These are phyloP conservation scores for Tylopilus balloui DNA, from an alignment of 768 basidiomycete species.

Conservation along the genomic window DNA sequence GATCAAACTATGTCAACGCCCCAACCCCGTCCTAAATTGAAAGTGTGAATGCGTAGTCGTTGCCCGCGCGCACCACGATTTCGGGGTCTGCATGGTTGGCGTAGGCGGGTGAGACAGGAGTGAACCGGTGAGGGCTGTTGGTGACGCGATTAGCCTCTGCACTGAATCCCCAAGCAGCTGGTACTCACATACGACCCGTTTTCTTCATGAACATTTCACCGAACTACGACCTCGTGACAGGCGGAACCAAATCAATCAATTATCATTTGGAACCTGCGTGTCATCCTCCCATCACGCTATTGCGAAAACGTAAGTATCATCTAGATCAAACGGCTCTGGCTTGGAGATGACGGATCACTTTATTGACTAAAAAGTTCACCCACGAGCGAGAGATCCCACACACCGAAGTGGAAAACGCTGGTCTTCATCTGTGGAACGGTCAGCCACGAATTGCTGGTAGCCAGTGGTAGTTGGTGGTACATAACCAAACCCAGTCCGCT, in stretches of 20 bases:
- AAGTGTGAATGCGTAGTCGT: slow-evolving; percentile 42
- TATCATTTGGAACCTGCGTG: not conserved
- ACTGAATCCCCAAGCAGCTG: not conserved
- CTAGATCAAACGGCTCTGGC: not conserved
- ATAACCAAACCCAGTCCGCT: no score
- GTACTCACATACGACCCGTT: slow-evolving; percentile 50
- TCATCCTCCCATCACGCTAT: slow-evolving; percentile 1
- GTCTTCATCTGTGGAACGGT: no score
- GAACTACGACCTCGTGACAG: no score
- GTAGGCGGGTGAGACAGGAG: slow-evolving; percentile 44
- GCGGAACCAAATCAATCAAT: no score
- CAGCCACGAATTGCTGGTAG: no score
- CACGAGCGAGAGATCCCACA: not conserved
- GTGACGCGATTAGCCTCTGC: not conserved
- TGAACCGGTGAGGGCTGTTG: slow-evolving; percentile 38
- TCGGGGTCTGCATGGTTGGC: slow-evolving; percentile 46
- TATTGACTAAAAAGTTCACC: not conserved
- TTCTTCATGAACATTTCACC: no score
- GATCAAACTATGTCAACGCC: slow-evolving; percentile 56
- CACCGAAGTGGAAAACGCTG: not conserved
- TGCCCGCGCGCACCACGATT: slow-evolving; percentile 37
- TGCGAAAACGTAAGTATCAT: not conserved
- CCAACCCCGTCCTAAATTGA: slow-evolving; percentile 53
- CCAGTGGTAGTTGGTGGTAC: no score
- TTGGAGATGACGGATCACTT: not conserved